Evolutionary conservation across 1,139 yeast species (phyloP), one percentile per base, ranked within the genome.

Genomic region (Kluyveromyces marxianus): DNA sequence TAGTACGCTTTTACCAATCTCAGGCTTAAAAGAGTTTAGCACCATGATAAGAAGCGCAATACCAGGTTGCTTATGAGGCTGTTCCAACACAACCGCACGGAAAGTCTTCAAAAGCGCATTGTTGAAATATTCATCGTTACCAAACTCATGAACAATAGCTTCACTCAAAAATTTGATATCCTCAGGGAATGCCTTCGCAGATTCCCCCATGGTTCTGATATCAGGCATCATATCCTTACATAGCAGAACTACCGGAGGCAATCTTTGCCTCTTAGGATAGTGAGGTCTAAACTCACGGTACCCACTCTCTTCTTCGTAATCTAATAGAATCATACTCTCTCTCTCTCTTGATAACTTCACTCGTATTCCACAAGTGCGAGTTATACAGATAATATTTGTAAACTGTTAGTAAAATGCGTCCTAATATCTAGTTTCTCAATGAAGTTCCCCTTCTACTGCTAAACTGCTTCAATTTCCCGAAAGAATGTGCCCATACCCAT

Each of bases 1-100:
- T 35, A 86, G 68, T 26, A 85, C 77, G 46, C 77, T 76, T 55
- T 79, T 79, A 40, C 95, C 94, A 41, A 86, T 81, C 37, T 77
- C 72, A 43, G 77, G 75, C 62, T 81, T 81, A 52, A 76, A 76
- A 14, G 84, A 72, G 65, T 84, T 83, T 48, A 88, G 81, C 33
- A 83, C 71, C 55, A 83, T 74, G 7, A 90, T 69, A 53, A 88
- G 72, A n/a, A 83, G 79, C 31, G 88, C 76, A 49, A 90, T 68
- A 26, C 83, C 77, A 27, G 81, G 78, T 50, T 83, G 77, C 62
- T 90, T 92, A 55, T 90, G 96, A 1, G 97, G 97, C 65, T 90
- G 97, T 65, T 92, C 98, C 37, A 76, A 67, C 7, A 85, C 72
- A 38, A 86, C 77, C 1, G 95, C 88, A 49, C 74, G 74, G 31